A percentile compares a stretch with the other conserved stretches of the same genome.
Evolutionary conservation across 257 asterid genomes (phyloP).

Genomic region (Solanum virginianum): DNA sequence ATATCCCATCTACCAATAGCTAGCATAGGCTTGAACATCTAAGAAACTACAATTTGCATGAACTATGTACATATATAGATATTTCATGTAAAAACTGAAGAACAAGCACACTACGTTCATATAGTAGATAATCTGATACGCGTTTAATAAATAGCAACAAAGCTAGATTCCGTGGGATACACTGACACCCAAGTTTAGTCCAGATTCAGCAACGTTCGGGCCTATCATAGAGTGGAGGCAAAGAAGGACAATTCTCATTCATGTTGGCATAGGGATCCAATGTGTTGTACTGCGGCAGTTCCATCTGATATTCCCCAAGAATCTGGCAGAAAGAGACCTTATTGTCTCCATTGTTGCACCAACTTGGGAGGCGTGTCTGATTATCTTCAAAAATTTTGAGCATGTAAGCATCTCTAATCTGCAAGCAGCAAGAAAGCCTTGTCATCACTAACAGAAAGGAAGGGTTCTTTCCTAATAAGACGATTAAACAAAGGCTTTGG

Average conservation of each 20-base stretch:
- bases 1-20: background rate
- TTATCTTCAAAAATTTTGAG: constrained; percentile 73
- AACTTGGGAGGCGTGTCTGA: constrained; percentile 59
- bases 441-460: background rate
- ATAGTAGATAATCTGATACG: background rate
- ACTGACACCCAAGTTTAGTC: background rate
- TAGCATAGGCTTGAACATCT: background rate
- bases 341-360: constrained; percentile 65
- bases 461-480: background rate
- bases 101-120: background rate
- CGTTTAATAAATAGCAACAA: background rate
- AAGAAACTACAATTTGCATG: background rate
- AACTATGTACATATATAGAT: background rate
- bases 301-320: constrained; percentile 83
- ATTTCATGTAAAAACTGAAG: background rate
- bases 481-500: background rate
- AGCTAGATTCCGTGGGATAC: background rate
- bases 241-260: constrained; percentile 90
- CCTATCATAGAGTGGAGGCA: constrained; percentile 84
- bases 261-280: constrained; percentile 75
- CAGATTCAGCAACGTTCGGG: constrained; percentile 44
- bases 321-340: constrained; percentile 85
- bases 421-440: constrained; percentile 1
- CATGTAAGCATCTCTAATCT: constrained; percentile 96
- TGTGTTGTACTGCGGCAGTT: constrained; percentile 71